These are phyloP conservation scores for Pezicula neosporulosa DNA, from an alignment of 2,329 filamentous ascomycete genomes.

Conservation along the genomic window DNA sequence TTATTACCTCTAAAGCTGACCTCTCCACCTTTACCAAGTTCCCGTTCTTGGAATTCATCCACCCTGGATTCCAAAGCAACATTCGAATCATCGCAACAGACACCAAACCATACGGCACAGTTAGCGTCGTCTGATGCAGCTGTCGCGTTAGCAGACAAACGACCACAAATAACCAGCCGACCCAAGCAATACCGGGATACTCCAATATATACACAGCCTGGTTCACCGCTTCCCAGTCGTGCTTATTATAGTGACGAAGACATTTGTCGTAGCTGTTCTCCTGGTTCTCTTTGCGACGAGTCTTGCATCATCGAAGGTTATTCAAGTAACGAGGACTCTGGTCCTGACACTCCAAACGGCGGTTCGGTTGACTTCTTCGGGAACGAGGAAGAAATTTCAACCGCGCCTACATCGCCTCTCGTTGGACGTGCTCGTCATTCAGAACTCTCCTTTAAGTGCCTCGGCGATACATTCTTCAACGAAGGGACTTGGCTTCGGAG, in stretches of 20 bases:
- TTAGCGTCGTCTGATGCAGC: background rate
- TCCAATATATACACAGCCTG: conserved; percentile 18
- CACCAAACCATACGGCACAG: background rate
- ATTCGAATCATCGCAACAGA: conserved; percentile 5
- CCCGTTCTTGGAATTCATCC: conserved; percentile 7
- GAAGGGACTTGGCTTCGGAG: conserved; percentile 15
- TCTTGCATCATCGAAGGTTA: conserved; percentile 13
- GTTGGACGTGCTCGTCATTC: conserved; percentile 11
- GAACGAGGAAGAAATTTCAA: background rate
- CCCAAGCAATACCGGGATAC: conserved; percentile 18
- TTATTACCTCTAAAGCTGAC: conserved; percentile 20
- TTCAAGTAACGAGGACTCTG: conserved; percentile 1
- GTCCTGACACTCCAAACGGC: background rate
- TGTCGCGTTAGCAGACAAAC: conserved; percentile 1
- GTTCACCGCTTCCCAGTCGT: conserved; percentile 13
- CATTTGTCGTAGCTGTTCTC: conserved; percentile 6
- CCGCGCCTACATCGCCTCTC: background rate
- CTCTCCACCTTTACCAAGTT: conserved; percentile 10
- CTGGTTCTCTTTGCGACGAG: conserved; percentile 7
- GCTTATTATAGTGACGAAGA: conserved; percentile 12
- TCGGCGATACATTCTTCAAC: conserved; percentile 10
- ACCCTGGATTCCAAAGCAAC: conserved; percentile 6
- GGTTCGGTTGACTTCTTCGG: background rate
- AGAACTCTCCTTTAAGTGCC: conserved; percentile 23
- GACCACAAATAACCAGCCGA: conserved; percentile 5